Conservation (phyloP, 208 protist species). For the Trypanosomatidae sp. region DNA sequence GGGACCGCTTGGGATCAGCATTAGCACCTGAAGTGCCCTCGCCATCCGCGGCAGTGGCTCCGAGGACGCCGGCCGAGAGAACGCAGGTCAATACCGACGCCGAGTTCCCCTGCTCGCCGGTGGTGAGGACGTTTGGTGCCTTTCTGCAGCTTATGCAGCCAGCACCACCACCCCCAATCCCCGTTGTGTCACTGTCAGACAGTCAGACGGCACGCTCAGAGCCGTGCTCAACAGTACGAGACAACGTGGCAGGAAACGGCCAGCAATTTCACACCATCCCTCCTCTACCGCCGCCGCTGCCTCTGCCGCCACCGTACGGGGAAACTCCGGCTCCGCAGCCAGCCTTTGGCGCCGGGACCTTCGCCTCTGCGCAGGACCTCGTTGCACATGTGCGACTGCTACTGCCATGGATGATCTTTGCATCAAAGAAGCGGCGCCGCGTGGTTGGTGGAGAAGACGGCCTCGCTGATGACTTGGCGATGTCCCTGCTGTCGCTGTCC, state of each 20-base stretch:
- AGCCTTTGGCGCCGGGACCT: conserved; percentile 11
- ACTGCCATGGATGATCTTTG: conserved; percentile 16
- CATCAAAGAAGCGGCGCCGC: conserved; percentile 7
- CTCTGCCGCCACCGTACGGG: conserved; percentile 22
- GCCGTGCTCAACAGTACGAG: background rate
- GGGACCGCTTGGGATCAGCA: background rate
- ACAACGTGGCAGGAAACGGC: background rate
- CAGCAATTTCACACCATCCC: background rate
- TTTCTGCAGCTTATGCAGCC: conserved; percentile 24
- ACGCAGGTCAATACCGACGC: too few relatives aligned
- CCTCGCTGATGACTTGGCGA: background rate
- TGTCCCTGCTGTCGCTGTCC: background rate
- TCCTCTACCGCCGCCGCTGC: conserved; percentile 1
- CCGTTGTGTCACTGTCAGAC: background rate
- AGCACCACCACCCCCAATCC: background rate
- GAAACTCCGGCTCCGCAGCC: conserved; percentile 1
- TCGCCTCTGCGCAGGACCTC: conserved; percentile 13
- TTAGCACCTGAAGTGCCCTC: background rate
- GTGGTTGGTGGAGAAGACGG: background rate
- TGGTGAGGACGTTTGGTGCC: conserved; percentile 12
- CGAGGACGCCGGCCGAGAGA: background rate
- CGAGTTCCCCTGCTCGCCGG: conserved; percentile 6
- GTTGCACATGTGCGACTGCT: conserved; percentile 17
- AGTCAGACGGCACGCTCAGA: background rate
- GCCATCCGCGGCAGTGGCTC: background rate